Conservation (phyloP, 352 stramenopile genomes). For the Phytopythium litorale region DNA sequence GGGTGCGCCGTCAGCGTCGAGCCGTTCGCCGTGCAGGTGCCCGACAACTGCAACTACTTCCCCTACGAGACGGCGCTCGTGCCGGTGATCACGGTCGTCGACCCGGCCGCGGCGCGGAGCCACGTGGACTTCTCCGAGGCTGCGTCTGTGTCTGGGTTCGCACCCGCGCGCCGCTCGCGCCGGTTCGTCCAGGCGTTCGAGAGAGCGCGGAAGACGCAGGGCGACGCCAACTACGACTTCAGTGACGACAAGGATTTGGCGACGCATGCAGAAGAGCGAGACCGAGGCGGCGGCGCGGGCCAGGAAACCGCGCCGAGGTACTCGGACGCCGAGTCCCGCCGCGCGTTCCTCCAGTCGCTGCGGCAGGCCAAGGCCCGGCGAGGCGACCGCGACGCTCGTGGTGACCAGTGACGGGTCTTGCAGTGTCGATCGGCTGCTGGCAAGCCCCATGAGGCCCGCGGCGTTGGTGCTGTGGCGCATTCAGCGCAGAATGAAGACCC, state of each 20-base stretch:
- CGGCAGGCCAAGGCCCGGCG: slow-evolving; percentile 3
- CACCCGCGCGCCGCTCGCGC: slow-evolving; percentile 11
- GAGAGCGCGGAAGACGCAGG: slow-evolving; percentile 7
- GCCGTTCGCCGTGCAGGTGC: slow-evolving; percentile 27
- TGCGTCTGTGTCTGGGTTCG: too few relatives aligned
- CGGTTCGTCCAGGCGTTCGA: slow-evolving; percentile 25
- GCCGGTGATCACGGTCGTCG: slow-evolving; percentile 53
- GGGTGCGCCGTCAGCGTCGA: slow-evolving; percentile 34
- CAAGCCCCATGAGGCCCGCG: too few relatives aligned
- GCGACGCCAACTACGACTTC: slow-evolving; percentile 1
- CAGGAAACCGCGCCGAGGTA: slow-evolving; percentile 12
- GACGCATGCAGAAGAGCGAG: background rate
- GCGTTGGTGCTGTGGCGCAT: too few relatives aligned
- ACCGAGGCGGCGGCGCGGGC: background rate
- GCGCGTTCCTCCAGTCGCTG: slow-evolving; percentile 19
- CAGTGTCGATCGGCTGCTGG: too few relatives aligned
- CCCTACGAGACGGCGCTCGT: slow-evolving; percentile 55
- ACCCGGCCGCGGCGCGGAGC: slow-evolving; percentile 16
- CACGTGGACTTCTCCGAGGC: background rate
- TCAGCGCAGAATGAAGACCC: too few relatives aligned
- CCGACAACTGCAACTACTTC: slow-evolving; percentile 63
- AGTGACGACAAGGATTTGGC: background rate
- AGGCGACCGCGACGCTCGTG: background rate
- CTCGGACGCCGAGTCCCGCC: slow-evolving; percentile 14
- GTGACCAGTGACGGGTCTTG: background rate